Percentiles rank a stretch among this genome's conserved stretches.
phyloP scores from a whole-genome alignment of 805 yeast genomes.

The Groenewaldozyma tartarivorans region DNA sequence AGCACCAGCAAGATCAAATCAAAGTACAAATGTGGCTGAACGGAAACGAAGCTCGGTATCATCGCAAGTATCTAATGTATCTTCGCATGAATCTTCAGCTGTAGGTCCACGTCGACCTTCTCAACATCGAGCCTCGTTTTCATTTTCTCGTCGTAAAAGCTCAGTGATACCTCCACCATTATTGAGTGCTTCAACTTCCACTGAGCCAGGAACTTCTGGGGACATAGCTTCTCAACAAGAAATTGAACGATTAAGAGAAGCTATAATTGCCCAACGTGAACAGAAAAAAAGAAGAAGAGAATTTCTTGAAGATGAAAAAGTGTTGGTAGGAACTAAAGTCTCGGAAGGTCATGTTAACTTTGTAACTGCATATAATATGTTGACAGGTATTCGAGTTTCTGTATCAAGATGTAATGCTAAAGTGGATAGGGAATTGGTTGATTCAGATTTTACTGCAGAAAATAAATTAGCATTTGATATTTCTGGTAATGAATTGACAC shows the following conservation, averaged over 20 bases:
- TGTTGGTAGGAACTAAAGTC: conserved; percentile 69
- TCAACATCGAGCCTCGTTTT: conserved; percentile 8
- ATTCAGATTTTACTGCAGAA: conserved; percentile 58
- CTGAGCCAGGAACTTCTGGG: conserved; percentile 2
- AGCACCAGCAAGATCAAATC: not conserved
- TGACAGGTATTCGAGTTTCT: conserved; percentile 92
- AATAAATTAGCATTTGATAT: conserved; percentile 81
- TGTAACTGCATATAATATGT: conserved; percentile 92
- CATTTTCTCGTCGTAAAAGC: conserved; percentile 5
- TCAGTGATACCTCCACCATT: conserved; percentile 1
- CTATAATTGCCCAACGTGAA: conserved; percentile 25
- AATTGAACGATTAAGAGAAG: conserved; percentile 22
- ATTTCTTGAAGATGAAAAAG: conserved; percentile 33
- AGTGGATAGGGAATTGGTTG: conserved; percentile 60
- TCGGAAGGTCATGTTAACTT: conserved; percentile 91
- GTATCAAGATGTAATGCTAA: conserved; percentile 84
- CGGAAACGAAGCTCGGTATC: conserved; percentile 1
- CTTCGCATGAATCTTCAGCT: conserved; percentile 3
- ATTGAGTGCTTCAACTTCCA: conserved; percentile 3
- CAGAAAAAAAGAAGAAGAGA: conserved; percentile 20
- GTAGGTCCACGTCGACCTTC: not conserved
- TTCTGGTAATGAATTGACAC: conserved; percentile 75
- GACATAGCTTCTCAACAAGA: conserved; percentile 14
- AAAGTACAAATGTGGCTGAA: not conserved
- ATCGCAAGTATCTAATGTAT: conserved; percentile 2